Evolutionary conservation across 306 rosid genomes (phyloP), one percentile per base, ranked within the genome.

Genomic region (Psophocarpus tetragonolobus): DNA sequence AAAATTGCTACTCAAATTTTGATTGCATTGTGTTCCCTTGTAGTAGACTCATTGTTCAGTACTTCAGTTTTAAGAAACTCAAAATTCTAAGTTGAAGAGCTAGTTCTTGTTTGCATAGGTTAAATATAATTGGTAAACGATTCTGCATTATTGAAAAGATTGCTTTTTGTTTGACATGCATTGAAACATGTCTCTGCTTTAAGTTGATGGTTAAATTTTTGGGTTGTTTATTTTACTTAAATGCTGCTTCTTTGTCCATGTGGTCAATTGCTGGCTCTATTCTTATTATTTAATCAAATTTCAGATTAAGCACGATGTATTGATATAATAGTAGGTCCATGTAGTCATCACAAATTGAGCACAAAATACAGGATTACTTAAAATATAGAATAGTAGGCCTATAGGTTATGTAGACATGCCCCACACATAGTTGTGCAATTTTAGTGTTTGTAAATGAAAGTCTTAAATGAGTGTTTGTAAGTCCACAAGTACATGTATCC

Each of bases 101-200:
- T 14, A 58, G 20, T 58, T 58, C 21, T 26, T 58, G 36, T 60
- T 60, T 60, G 39, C 66, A 27, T 14, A 57, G n/a, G 13, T 57
- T 24, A 26, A 12, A 27, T 57, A 57, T 14, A 15, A 29, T 15
- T 29, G 21, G 66, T 29, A 29, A 66, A 26, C 8, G 41, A 67
- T 48, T 53, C 57, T 23, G 38, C 63, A 67, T 39, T 30, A 54
- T 67, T 67, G 68, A 44, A 51, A 77, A 67, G 15, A 12, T 51
- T 1, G 4, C 33, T 24, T 47, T 63, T 48, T 66, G 21, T 24
- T 51, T 18, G 38, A 26, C 17, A 36, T 26, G 12, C 30, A 35
- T 6, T 4, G 29, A 60, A 44, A 23, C 9, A 17, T 51, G 66
- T 51, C 36, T 50, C 18, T 36, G 73, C 51, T 36, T 44, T 58